Base-by-base conservation (phyloP, 169 alveolate genomes). In the Ichthyophthirius multifiliis region DNA sequence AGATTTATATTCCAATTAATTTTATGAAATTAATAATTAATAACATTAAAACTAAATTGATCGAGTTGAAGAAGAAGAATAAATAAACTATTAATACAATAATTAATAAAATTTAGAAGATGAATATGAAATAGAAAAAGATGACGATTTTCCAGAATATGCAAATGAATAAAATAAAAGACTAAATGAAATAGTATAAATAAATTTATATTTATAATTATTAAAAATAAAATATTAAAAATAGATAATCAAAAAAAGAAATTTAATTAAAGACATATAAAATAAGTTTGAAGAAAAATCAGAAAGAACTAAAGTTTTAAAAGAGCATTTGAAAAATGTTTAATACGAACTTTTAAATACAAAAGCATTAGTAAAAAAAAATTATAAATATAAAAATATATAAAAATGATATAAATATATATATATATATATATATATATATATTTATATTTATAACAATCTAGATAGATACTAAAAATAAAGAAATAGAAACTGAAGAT, bases 401-500 rank as follows among this genome's bases (percentile, higher is more conserved):
- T n/a, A n/a, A n/a, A n/a, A n/a, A n/a, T n/a, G n/a, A n/a, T n/a
- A n/a, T n/a, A n/a, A n/a, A n/a, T n/a, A n/a, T n/a, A n/a, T n/a
- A n/a, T n/a, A n/a, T n/a, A n/a, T n/a, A n/a, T n/a, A n/a, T n/a
- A n/a, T n/a, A n/a, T n/a, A n/a, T n/a, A n/a, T n/a, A n/a, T n/a
- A n/a, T n/a, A n/a, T n/a, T n/a, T n/a, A n/a, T n/a, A n/a, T n/a
- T n/a, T n/a, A n/a, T n/a, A n/a, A n/a, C n/a, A n/a, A n/a, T n/a
- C n/a, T 74, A 90, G 90, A 90, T 93, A 16, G 94, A 93, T 81
- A 93, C 95, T 15, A 96, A 95, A 84, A 92, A 93, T 64, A 92
- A 94, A 62, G 97, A 93, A 81, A 89, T 95, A 43, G 96, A 94
- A 83, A 94, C 97, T 27, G 98, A 97, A 91, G 97, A 96, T 76